Conservation (phyloP, 2,329 filamentous ascomycete species). For the Calonectria pauciramosa region DNA sequence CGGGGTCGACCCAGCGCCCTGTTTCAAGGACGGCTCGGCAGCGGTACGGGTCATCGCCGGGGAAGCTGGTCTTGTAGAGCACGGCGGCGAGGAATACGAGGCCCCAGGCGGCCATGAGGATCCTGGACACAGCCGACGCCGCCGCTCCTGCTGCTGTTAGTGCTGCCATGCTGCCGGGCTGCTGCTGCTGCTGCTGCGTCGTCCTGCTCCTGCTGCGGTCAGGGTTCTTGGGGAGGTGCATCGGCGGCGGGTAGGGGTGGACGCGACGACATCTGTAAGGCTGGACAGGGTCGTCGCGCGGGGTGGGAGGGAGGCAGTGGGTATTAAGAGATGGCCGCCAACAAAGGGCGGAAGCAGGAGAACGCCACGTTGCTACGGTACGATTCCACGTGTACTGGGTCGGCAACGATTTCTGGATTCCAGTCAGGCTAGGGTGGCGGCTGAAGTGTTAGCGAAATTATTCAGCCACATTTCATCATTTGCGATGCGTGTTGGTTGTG, state of each 20-base stretch:
- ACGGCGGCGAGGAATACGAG: slow-evolving; percentile 12
- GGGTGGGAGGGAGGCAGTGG: not conserved
- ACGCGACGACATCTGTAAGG: not conserved
- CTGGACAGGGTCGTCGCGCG: not conserved
- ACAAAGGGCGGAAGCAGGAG: not conserved
- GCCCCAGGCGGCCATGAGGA: not conserved
- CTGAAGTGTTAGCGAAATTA: slow-evolving; percentile 1
- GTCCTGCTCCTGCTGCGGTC: not conserved
- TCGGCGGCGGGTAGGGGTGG: not conserved
- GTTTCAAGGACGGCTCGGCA: slow-evolving; percentile 64
- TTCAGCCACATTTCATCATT: not conserved
- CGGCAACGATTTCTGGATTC: not conserved
- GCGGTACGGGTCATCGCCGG: slow-evolving; percentile 61
- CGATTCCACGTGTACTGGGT: not conserved
- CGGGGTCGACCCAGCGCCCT: slow-evolving; percentile 62
- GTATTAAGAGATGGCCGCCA: not conserved
- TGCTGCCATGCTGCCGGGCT: too few species aligned
- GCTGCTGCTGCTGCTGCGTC: not conserved
- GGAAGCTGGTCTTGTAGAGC: not conserved
- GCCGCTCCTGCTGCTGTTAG: too few species aligned
- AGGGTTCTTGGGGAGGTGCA: not conserved
- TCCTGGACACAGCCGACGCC: not conserved
- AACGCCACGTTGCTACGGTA: not conserved
- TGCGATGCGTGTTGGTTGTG: not conserved
- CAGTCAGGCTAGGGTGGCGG: not conserved